These are phyloP conservation scores for Cadophora gregata DNA, from an alignment of 2,329 filamentous ascomycete genomes.

Conservation along the genomic window DNA sequence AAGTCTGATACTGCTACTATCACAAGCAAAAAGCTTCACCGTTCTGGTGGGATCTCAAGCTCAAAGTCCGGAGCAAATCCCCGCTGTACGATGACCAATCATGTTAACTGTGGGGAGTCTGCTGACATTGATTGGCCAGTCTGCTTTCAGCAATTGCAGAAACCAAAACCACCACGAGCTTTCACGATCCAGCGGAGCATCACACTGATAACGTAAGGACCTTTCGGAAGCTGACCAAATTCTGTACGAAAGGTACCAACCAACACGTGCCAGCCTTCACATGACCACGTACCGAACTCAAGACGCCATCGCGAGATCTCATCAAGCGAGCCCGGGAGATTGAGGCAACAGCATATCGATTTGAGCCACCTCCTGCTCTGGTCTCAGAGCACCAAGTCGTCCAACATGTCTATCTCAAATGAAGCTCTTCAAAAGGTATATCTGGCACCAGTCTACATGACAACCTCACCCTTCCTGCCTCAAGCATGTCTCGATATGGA, in stretches of 20 bases:
- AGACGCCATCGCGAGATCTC: background rate
- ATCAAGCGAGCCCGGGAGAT: background rate
- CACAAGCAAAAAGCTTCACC: conserved; percentile 6
- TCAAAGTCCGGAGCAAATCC: background rate
- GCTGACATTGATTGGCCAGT: background rate
- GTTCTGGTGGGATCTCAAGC: background rate
- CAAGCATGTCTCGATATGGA: background rate
- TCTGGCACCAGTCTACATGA: conserved; percentile 13
- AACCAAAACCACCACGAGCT: conserved; percentile 5
- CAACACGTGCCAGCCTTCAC: conserved; percentile 3
- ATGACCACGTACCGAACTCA: background rate
- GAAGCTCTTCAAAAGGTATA: conserved; percentile 90
- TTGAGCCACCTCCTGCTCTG: background rate
- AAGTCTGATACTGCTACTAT: background rate
- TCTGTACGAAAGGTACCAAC: no score
- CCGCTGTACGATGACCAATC: conserved; percentile 13
- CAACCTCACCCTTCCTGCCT: conserved; percentile 10
- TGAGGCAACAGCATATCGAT: background rate
- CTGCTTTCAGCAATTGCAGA: conserved; percentile 10
- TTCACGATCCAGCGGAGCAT: background rate
- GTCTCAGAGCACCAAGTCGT: background rate
- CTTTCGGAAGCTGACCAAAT: background rate
- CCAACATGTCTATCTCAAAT: conserved; percentile 87
- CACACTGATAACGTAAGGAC: no score
- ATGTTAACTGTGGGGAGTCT: background rate